Conservation (phyloP, 148 eudicot species). For the Camellia sinensis region DNA sequence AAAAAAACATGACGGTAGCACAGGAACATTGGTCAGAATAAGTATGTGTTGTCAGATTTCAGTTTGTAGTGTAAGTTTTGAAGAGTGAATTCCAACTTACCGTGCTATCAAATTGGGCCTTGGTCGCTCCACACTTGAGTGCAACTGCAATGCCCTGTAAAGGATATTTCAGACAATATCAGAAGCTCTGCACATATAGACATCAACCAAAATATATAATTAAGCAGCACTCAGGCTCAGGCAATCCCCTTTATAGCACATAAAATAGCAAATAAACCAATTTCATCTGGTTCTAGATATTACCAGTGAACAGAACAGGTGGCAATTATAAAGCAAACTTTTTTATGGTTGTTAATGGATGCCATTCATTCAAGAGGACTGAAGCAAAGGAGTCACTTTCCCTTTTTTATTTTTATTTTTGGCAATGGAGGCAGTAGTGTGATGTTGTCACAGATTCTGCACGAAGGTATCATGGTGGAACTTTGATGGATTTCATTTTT, state of each 20-base stretch:
- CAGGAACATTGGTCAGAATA: neutral
- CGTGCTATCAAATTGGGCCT: conserved; percentile 92
- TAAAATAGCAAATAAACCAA: neutral
- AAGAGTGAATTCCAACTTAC: conserved; percentile 41
- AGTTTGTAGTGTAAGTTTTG: neutral
- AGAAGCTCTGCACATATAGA: neutral
- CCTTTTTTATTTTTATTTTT: no score
- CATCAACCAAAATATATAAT: neutral
- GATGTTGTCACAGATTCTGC: no score
- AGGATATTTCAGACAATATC: neutral
- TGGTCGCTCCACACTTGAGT: conserved; percentile 95
- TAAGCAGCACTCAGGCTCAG: neutral
- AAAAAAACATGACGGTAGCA: neutral
- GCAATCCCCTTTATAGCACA: neutral
- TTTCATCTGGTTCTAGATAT: neutral
- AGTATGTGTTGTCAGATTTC: neutral
- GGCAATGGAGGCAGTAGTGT: no score
- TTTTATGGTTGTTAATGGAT: neutral
- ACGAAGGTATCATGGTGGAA: neutral
- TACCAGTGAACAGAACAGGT: neutral
- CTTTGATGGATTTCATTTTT: neutral
- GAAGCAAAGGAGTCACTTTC: no score
- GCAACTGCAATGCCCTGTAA: conserved; percentile 88
- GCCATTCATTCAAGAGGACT: neutral
- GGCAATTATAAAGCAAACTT: neutral